These are phyloP conservation scores for Auricularia heimuer DNA, from an alignment of 768 basidiomycete genomes.

Conservation along the genomic window DNA sequence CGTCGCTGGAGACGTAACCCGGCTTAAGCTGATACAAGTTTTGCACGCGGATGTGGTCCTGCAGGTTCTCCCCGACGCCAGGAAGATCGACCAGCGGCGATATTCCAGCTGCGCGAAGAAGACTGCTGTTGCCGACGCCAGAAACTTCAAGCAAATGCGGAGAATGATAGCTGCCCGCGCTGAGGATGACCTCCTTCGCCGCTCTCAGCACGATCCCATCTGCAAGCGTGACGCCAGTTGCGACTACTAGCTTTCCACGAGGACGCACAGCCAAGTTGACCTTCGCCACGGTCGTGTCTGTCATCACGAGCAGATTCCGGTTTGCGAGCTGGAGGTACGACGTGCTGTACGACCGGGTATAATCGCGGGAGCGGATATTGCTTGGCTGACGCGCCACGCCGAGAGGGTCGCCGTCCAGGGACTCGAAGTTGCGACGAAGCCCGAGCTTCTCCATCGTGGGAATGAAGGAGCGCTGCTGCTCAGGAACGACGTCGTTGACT, in stretches of 20 bases:
- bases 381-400: not conserved
- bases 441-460: no score
- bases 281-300: constrained; percentile 5
- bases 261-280: constrained; percentile 3
- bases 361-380: not conserved
- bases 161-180: constrained; percentile 15
- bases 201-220: not conserved
- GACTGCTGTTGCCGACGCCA: constrained; percentile 27
- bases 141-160: constrained; percentile 33
- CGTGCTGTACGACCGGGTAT: constrained; percentile 2
- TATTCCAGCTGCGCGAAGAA: constrained; percentile 21
- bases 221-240: not conserved
- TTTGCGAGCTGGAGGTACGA: not conserved
- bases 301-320: constrained; percentile 4
- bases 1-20: constrained; percentile 4
- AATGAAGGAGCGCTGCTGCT: no score
- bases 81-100: constrained; percentile 23
- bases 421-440: no score
- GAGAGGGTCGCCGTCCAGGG: no score
- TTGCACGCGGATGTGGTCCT: constrained; percentile 17
- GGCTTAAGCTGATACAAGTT: constrained; percentile 1
- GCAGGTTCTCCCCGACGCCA: constrained; percentile 30
- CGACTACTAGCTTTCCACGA: not conserved
- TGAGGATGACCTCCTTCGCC: constrained; percentile 11
- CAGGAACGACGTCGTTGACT: no score